A percentile compares a stretch with the other conserved stretches of the same genome.
These are phyloP conservation scores for Neurospora intermedia DNA, from an alignment of 495 filamentous ascomycete species.

Conservation along the genomic window DNA sequence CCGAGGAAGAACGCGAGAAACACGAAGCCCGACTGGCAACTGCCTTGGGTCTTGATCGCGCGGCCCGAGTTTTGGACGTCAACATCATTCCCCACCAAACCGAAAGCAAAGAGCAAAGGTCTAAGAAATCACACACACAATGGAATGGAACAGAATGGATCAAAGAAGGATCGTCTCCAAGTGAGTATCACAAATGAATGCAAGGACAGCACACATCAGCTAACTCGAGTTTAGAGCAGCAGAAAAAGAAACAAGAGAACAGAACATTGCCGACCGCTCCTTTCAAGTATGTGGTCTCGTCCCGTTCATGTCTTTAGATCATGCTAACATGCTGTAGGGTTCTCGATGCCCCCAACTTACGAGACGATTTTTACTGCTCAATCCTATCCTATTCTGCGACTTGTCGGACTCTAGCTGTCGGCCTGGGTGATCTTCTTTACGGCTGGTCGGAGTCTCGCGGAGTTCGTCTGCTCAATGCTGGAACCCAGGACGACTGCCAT, in stretches of 20 bases:
- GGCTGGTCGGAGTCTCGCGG: constrained; percentile 71
- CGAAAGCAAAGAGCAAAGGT: constrained; percentile 8
- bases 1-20: constrained; percentile 49
- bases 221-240: not conserved
- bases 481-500: constrained; percentile 29
- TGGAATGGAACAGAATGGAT: constrained; percentile 56
- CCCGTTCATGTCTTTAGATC: not conserved
- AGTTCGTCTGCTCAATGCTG: constrained; percentile 35
- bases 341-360: constrained; percentile 74
- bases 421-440: constrained; percentile 68
- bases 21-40: constrained; percentile 71
- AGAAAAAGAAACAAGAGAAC: constrained; percentile 8
- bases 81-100: constrained; percentile 7
- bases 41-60: constrained; percentile 72
- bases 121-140: constrained; percentile 12
- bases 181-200: constrained; percentile 29
- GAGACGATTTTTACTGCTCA: constrained; percentile 95
- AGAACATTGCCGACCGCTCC: constrained; percentile 54
- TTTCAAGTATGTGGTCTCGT: constrained; percentile 52
- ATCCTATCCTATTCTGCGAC: constrained; percentile 73
- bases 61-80: constrained; percentile 46
- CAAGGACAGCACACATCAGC: not conserved
- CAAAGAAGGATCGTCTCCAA: constrained; percentile 33
- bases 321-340: constrained; percentile 39
- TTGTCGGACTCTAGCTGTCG: constrained; percentile 70